Base-by-base conservation (phyloP, 345 rosid genomes). In the Microthlaspi erraticum region DNA sequence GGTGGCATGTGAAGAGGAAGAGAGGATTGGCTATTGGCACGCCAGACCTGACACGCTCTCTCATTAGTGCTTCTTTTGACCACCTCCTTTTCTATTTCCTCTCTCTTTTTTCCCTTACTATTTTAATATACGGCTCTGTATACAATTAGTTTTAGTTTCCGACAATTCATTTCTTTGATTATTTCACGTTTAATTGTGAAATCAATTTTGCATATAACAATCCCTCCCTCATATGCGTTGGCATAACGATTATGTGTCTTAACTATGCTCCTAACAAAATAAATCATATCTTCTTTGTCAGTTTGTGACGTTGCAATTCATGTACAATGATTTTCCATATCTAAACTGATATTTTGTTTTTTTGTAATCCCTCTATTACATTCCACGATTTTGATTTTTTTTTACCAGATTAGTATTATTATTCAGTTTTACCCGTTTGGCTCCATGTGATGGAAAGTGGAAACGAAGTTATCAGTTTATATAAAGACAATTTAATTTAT, bases 41-140 rank as follows among this genome's bases (percentile, higher is more conserved):
- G 74, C 79, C 70, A 62, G 31, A 45, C 64, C 74, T 69, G 74
- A 75, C 79, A 68, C 70, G 60, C 61, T 31, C 70, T 33, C 64
- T 75, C 79, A 68, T 75, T 4, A 68, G 59, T 75, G 64, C 65
- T 68, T 51, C 74, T 68, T 75, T 75, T 75, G 74, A 75, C 78
- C 78, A 68, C 20, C 50, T 0, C 34, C 0, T 9, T 29, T 20
- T 10, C 34, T 3, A 20, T 33, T 37, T 12, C 10, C 49, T 26
- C 1, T 2, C 23, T n/a, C n/a, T n/a, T n/a, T n/a, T n/a, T n/a
- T n/a, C 5, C 6, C 17, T 12, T 16, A 13, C 26, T 32, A 45
- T 10, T 17, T 9, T 19, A 23, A 26, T 38, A n/a, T 66, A 34
- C 34, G 12, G 8, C 20, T 41, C 4, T 60, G 20, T 42, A 7